Percentiles rank a stretch among this genome's conserved stretches.
phyloP scores from a whole-genome alignment of 306 rosid species.

The Cicer yamashitae region DNA sequence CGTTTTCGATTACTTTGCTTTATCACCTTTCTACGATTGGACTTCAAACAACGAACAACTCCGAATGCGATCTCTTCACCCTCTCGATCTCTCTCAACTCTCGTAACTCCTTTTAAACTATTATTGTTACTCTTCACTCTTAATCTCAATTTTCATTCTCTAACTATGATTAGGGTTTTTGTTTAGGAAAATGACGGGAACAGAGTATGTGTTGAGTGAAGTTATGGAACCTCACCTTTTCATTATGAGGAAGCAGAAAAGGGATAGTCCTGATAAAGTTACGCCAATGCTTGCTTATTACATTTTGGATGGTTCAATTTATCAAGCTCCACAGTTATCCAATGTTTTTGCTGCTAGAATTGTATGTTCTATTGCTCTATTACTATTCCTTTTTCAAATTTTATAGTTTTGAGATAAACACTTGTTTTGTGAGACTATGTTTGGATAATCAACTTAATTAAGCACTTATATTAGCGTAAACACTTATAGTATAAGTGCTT shows the following conservation, averaged over 20 bases:
- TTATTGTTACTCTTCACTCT: not conserved
- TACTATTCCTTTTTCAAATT: not conserved
- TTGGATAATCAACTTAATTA: no score
- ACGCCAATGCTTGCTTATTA: constrained; percentile 85
- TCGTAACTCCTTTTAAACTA: constrained; percentile 47
- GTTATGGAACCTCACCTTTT: constrained; percentile 87
- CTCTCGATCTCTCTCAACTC: constrained; percentile 82
- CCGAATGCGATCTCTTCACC: constrained; percentile 88
- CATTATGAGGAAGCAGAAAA: constrained; percentile 82
- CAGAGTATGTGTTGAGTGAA: constrained; percentile 74
- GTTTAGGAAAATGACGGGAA: constrained; percentile 82
- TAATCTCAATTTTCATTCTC: not conserved
- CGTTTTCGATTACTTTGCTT: constrained; percentile 93
- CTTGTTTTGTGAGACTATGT: no score
- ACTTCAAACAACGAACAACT: constrained; percentile 91
- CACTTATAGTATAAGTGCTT: no score
- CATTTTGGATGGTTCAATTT: constrained; percentile 87
- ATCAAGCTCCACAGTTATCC: constrained; percentile 91
- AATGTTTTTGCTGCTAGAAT: constrained; percentile 91
- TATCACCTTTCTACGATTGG: constrained; percentile 94
- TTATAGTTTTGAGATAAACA: not conserved
- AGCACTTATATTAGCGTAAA: no score
- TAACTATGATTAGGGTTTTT: constrained; percentile 25
- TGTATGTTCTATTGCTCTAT: constrained; percentile 51
- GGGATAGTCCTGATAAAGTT: constrained; percentile 91